Conservation (phyloP, 2,329 filamentous ascomycete species). For the Arthrocladium fulminans region DNA sequence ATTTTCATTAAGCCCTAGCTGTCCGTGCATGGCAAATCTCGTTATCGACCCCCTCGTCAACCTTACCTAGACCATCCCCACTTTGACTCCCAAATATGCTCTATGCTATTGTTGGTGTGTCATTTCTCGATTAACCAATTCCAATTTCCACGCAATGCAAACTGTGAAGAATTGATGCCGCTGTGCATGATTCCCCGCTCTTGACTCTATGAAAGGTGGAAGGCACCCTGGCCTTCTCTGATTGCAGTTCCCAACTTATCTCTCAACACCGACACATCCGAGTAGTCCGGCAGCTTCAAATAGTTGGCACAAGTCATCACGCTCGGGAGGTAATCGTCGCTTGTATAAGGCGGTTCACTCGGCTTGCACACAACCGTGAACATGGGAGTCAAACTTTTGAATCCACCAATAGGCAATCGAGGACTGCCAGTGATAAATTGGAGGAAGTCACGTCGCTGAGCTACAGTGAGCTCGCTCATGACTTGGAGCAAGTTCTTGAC, state of each 20-base stretch:
- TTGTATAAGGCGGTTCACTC: conserved; percentile 85
- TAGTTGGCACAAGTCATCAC: conserved; percentile 99
- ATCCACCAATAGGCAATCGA: conserved; percentile 95
- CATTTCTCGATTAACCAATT: background rate
- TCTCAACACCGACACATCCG: conserved; percentile 63
- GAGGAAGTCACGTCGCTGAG: conserved; percentile 81
- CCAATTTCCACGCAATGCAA: background rate
- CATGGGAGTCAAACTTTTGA: conserved; percentile 94
- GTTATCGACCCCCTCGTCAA: background rate
- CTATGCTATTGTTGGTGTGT: background rate
- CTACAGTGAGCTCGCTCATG: conserved; percentile 74
- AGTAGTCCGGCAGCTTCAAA: conserved; percentile 94
- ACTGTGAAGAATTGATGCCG: background rate
- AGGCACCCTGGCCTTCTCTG: conserved; percentile 91
- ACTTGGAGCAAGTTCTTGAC: conserved; percentile 86
- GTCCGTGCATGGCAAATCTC: background rate
- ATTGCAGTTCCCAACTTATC: conserved; percentile 77
- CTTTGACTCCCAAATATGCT: background rate
- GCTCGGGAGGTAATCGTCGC: conserved; percentile 96
- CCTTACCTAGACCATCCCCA: background rate
- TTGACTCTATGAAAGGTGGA: conserved; percentile 69
- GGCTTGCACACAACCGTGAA: conserved; percentile 99
- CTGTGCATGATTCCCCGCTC: background rate
- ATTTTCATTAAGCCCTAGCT: background rate
- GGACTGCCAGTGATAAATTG: conserved; percentile 98